Base-by-base conservation (phyloP, 176 grass and related monocot genomes). In the Secale cereale region DNA sequence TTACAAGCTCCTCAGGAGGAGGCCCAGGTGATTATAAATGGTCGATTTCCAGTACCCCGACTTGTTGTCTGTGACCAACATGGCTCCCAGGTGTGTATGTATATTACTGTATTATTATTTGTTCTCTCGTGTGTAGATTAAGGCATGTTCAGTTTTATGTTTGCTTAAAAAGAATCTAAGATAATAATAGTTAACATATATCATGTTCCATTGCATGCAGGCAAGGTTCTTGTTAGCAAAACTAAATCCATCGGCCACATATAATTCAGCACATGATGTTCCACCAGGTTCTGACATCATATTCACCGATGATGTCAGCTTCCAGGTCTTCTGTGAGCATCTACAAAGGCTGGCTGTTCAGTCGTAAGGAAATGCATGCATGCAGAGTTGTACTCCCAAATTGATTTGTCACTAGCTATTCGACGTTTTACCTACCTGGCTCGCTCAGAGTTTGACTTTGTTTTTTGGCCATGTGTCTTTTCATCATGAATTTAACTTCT, bases 251-350 rank as follows among this genome's bases (percentile, higher is more conserved):
- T 98, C 96, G 5, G 88, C 96, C n/a, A 95, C 96, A 45, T 98
- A 98, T 85, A 98, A 91, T 67, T 90, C 96, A 3, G 78, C 88
- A 3, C 86, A 95, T 25, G 96, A 98, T 77, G 93, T 92, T 50
- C 87, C 89, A 78, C 91, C 91, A n/a, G 96, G 96, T 88, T 93
- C 91, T 56, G 96, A 98, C 79, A 90, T 98, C 67, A 98, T 98
- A 76, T 98, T 98, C 81, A 98, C 96, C 0, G 93, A 98, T 79
- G 96, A 98, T 86, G 96, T 98, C 68, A 98, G 96, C 78, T 94
- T 94, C 91, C 93, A 98, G 87, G 96, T 98, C 81, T 98, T 98
- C 81, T 95, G 86, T 45, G 96, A 98, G 86, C 93, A 98, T 87
- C 88, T 98, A 50, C 96, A 98, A 84, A 94, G 93, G 88, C 86